Evolutionary conservation across 495 filamentous ascomycete species (phyloP), one percentile per base, ranked within the genome.

Genomic region (Penicillium desertorum): DNA sequence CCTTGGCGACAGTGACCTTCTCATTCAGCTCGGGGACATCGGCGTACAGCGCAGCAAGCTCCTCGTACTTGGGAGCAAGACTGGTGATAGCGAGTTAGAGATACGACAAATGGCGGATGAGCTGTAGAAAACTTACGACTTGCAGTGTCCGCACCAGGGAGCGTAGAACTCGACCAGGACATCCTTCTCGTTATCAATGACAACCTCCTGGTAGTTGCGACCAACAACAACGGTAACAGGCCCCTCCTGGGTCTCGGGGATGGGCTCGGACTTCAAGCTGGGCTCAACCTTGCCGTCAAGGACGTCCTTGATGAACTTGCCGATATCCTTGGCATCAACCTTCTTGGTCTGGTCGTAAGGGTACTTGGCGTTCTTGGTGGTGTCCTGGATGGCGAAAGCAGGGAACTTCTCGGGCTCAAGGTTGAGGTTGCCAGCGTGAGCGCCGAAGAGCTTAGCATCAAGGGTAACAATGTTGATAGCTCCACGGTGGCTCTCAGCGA

Each of bases 71-170:
- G 53, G 86, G 86, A 37, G 86, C 83, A 58, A 88, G 79, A 70
- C 79, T 83, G 51, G 54, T 37, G 41, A 36, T 25, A 17, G 23
- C 25, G 11, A 23, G 53, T 56, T 34, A 51, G 23, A 37, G 9
- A 46, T 43, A 34, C n/a, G 19, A 29, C 9, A 27, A 25, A 32
- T 58, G 10, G 14, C 16, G 23, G 29, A 42, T 22, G 9, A 7
- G 37, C 36, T 37, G 46, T 30, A 12, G 11, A 9, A 37, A 44
- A 75, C 77, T 69, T 76, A 83, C 76, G 91, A 86, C 82, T 98
- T 98, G 90, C 94, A 98, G 84, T 98, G 94, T 67, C 94, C 94
- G 71, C 95, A 99, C 95, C 94, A 98, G 45, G 95, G 95, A 32
- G 94, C 94, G 76, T 99, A 99, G 79, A 96, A 99, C 78, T 99